Percentiles rank a stretch among this genome's conserved stretches.
phyloP scores from a whole-genome alignment of 2,329 filamentous ascomycete genomes.

The Phoma sp. region DNA sequence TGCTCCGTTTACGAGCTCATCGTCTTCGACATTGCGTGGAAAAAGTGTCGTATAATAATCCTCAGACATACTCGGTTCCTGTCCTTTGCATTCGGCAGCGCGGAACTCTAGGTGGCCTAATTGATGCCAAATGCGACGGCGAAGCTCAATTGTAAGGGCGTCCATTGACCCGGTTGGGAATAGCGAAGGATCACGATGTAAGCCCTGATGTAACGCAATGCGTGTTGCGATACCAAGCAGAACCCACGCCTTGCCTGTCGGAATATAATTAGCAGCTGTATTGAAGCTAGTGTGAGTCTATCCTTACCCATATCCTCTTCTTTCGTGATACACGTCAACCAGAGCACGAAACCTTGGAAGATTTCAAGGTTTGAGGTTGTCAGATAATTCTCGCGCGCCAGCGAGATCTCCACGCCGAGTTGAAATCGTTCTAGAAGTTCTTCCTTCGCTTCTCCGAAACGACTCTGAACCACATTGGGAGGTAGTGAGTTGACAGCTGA shows the following conservation, averaged over 20 bases:
- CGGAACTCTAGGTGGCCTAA: slow-evolving; percentile 47
- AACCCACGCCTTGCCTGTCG: slow-evolving; percentile 46
- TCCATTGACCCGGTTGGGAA: slow-evolving; percentile 47
- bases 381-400: slow-evolving; percentile 46
- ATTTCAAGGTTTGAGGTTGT: slow-evolving; percentile 47
- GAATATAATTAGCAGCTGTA: neutral
- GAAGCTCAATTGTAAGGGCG: slow-evolving; percentile 44
- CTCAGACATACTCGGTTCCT: slow-evolving; percentile 46
- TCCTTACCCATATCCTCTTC: slow-evolving; percentile 49
- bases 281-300: neutral
- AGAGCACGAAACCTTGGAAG: slow-evolving; percentile 46
- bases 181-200: slow-evolving; percentile 47
- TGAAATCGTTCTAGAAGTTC: slow-evolving; percentile 40
- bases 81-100: slow-evolving; percentile 48
- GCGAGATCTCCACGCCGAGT: slow-evolving; percentile 43
- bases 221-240: slow-evolving; percentile 46
- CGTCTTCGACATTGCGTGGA: slow-evolving; percentile 48
- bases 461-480: slow-evolving; percentile 35
- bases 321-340: slow-evolving; percentile 46
- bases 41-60: slow-evolving; percentile 48
- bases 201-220: slow-evolving; percentile 46
- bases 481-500: slow-evolving; percentile 45
- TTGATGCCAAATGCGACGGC: slow-evolving; percentile 47
- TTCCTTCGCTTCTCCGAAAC: slow-evolving; percentile 43
- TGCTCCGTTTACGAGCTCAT: slow-evolving; percentile 46